Base-by-base conservation (phyloP, 1,284 basidiomycete genomes). In the Sporisorium reilianum region DNA sequence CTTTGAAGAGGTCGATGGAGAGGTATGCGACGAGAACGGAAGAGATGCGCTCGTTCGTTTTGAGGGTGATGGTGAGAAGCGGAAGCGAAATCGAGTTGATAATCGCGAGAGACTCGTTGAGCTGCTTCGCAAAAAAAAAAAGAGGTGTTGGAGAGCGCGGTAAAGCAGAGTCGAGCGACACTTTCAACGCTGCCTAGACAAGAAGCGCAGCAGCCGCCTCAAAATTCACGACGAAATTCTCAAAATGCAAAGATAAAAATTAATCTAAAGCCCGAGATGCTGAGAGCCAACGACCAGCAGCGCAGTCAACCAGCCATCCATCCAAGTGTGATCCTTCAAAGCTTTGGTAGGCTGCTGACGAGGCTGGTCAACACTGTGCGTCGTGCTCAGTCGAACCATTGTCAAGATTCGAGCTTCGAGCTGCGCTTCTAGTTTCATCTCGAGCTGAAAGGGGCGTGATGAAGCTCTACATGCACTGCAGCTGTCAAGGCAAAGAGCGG, bases 161-260 rank as follows among this genome's bases (percentile, higher is more conserved):
- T 11, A 41, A 30, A 23, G 22, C 38, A 38, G 54, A 60, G 64
- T 60, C 64, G 54, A 61, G 58, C 64, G 64, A 67, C 64, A 67
- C 54, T 42, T 30, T 34, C 28, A 28, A 45, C n/a, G 36, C 36
- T 41, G 38, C 38, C 4, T 18, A 41, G 38, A 41, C 3, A 41
- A 41, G 25, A 28, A 49, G 34, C 25, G 45, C 44, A 36, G 36
- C 32, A 40, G 42, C 16, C 26, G 46, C 26, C 11, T 28, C 30
- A 12, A 38, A 38, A 38, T 23, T 14, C 25, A 8, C 18, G 26
- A 12, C 41, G 51, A 53, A 53, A 8, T 41, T 52, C 51, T 53
- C 42, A 5, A 42, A 34, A 36, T 18, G 8, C 34, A 22, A 30
- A 48, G 32, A 50, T 34, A 50, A 34, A 50, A 50, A 32, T 11